These are phyloP conservation scores for Lipomyces mesembrius DNA, from an alignment of 805 yeast species.

Conservation along the genomic window DNA sequence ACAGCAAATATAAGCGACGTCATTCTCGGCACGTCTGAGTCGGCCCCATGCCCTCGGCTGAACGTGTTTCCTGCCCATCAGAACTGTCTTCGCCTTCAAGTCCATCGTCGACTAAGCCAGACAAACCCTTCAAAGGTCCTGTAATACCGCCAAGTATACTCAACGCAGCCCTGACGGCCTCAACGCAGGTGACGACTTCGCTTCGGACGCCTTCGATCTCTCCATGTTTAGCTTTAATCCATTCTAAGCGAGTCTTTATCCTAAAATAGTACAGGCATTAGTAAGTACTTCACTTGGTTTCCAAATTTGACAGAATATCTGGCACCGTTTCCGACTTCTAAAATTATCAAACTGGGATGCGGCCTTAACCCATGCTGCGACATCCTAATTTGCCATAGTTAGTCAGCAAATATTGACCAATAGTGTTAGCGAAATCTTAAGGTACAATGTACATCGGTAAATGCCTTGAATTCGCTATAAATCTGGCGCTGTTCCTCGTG, in stretches of 20 bases:
- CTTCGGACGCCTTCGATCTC: slow-evolving; percentile 23
- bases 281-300: neutral
- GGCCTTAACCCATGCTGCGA: slow-evolving; percentile 25
- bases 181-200: slow-evolving; percentile 26
- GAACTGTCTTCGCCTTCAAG: neutral
- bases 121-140: neutral
- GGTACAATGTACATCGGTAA: slow-evolving; percentile 14
- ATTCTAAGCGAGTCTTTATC: slow-evolving; percentile 23
- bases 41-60: neutral
- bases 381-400: slow-evolving; percentile 9
- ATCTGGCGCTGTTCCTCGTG: slow-evolving; percentile 26
- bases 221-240: slow-evolving; percentile 20
- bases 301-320: neutral
- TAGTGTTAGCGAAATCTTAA: neutral
- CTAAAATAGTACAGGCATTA: slow-evolving; percentile 12
- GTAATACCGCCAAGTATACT: slow-evolving; percentile 16
- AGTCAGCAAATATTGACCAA: neutral
- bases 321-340: slow-evolving; percentile 30
- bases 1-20: neutral
- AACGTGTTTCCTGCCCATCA: neutral
- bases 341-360: slow-evolving; percentile 23
- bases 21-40: neutral
- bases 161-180: slow-evolving; percentile 27
- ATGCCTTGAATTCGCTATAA: slow-evolving; percentile 20
- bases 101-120: neutral